These are phyloP conservation scores for Inga leiocalycina DNA, from an alignment of 306 rosid species.

Conservation along the genomic window DNA sequence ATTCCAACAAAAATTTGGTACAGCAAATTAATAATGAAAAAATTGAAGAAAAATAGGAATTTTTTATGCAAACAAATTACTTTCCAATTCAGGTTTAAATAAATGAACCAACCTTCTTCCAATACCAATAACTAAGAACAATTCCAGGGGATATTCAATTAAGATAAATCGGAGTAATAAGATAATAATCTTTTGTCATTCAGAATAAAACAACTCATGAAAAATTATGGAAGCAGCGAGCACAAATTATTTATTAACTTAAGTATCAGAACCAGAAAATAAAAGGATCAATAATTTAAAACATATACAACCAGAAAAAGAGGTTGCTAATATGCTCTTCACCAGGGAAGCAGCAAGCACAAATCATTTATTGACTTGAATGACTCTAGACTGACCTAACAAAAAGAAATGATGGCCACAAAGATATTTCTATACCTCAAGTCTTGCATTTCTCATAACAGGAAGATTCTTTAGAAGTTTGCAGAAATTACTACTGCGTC, in stretches of 20 bases:
- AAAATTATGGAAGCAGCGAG: not conserved
- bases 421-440: conserved; percentile 38
- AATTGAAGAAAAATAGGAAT: not conserved
- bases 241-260: not conserved
- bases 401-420: conserved; percentile 19
- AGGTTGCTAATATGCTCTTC: not conserved
- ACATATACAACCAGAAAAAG: not conserved
- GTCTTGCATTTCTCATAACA: conserved; percentile 29
- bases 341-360: not conserved
- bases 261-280: not conserved
- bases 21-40: not conserved
- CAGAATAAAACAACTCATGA: not conserved
- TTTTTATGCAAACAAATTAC: not conserved
- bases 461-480: not conserved
- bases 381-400: not conserved
- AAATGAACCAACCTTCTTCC: not conserved
- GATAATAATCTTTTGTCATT: not conserved
- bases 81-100: too few relatives aligned
- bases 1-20: not conserved
- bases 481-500: not conserved
- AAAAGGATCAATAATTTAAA: conserved; percentile 12
- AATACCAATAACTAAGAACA: not conserved
- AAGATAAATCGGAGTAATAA: not conserved
- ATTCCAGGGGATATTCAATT: not conserved
- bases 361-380: conserved; percentile 13